These are phyloP conservation scores for Saturnispora mendoncae DNA, from an alignment of 805 yeast genomes.

Conservation along the genomic window DNA sequence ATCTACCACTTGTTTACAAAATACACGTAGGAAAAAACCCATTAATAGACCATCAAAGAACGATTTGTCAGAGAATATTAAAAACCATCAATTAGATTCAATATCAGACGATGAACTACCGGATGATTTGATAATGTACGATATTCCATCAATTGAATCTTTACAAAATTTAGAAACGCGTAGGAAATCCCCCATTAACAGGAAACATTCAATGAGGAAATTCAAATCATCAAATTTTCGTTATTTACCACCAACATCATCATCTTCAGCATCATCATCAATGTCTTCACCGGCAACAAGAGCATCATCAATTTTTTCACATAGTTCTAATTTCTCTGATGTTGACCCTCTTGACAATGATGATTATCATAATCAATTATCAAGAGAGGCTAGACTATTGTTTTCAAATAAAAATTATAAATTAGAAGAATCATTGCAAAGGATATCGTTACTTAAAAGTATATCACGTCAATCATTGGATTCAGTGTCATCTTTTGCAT, in stretches of 20 bases:
- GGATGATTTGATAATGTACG: conserved; percentile 44
- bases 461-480: conserved; percentile 13
- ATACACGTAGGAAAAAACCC: background rate
- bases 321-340: conserved; percentile 25
- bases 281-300: conserved; percentile 32
- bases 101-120: conserved; percentile 47
- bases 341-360: conserved; percentile 16
- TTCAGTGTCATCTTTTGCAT: conserved; percentile 8
- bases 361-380: conserved; percentile 18
- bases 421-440: conserved; percentile 31
- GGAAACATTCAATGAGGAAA: conserved; percentile 9
- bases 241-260: too few relatives aligned
- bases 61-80: conserved; percentile 8
- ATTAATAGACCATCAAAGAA: conserved; percentile 1
- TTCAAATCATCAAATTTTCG: conserved; percentile 1
- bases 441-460: conserved; percentile 25
- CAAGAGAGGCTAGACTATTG: conserved; percentile 31
- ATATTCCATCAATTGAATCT: conserved; percentile 58
- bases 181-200: conserved; percentile 18
- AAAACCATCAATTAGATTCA: conserved; percentile 18
- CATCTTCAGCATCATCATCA: conserved; percentile 9
- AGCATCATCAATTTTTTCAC: conserved; percentile 38
- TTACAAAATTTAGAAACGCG: conserved; percentile 32
- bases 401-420: conserved; percentile 27
- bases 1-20: background rate